Evolutionary conservation across 2,329 filamentous ascomycete species (phyloP).

Genomic region (Pseudogymnoascus sp.): DNA sequence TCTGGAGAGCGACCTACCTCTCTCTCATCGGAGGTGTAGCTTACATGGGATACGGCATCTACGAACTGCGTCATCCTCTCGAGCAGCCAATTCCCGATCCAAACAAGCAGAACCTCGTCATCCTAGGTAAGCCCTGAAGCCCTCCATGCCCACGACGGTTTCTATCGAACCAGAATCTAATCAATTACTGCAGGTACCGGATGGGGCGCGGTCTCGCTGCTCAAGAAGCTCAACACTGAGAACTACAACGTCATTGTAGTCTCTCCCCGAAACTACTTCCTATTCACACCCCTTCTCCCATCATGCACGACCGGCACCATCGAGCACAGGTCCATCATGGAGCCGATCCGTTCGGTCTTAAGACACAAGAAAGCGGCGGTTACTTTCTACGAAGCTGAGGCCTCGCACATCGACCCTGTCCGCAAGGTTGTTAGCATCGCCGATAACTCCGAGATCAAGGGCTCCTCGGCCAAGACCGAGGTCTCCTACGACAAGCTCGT

Average conservation of each 20-base stretch:
- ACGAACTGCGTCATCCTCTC: conserved; percentile 68
- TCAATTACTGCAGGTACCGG: conserved; percentile 62
- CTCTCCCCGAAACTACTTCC: conserved; percentile 98
- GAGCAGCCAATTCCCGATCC: conserved; percentile 75
- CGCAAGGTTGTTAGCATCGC: conserved; percentile 81
- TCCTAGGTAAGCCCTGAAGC: conserved; percentile 60
- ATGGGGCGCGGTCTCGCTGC: conserved; percentile 90
- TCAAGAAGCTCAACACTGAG: conserved; percentile 97
- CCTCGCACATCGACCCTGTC: conserved; percentile 87
- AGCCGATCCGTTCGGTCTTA: conserved; percentile 91
- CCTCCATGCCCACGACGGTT: not conserved
- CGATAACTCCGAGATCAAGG: conserved; percentile 90
- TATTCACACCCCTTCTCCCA: conserved; percentile 94
- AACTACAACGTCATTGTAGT: conserved; percentile 99
- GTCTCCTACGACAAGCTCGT: conserved; percentile 98
- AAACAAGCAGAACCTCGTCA: conserved; percentile 90
- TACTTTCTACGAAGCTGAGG: conserved; percentile 97
- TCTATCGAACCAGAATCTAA: conserved; percentile 9
- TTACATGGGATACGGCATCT: conserved; percentile 74
- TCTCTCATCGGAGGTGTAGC: conserved; percentile 60
- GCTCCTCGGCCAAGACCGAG: conserved; percentile 70
- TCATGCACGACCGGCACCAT: conserved; percentile 96
- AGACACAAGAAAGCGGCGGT: conserved; percentile 89
- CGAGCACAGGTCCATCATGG: conserved; percentile 99
- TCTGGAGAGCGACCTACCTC: conserved; percentile 76